Evolutionary conservation across 1,139 yeast genomes (phyloP).

Genomic region (Debaryomyces sp.): DNA sequence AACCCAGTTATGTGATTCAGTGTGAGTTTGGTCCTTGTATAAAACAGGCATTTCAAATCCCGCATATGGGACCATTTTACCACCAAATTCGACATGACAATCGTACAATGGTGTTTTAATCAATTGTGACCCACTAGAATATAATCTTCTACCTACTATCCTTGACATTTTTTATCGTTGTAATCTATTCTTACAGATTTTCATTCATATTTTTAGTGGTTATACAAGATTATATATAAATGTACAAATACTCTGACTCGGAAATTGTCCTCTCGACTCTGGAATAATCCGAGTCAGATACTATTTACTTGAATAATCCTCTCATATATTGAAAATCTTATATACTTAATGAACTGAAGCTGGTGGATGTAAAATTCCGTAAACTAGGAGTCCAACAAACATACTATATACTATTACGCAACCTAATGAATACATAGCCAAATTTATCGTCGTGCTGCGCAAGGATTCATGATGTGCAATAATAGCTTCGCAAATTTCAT

Average conservation of each 20-base stretch:
- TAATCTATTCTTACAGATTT: neutral
- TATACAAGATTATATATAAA: conserved; percentile 1
- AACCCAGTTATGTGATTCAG: conserved; percentile 95
- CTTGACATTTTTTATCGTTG: conserved; percentile 18
- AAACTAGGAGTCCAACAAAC: conserved; percentile 3
- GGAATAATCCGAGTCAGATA: neutral
- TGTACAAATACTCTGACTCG: conserved; percentile 1
- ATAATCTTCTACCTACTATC: conserved; percentile 9
- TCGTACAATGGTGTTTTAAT: conserved; percentile 80
- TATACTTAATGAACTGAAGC: neutral
- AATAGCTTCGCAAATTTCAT: conserved; percentile 1
- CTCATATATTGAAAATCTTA: neutral
- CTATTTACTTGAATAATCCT: neutral
- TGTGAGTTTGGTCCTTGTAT: conserved; percentile 79
- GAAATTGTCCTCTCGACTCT: neutral
- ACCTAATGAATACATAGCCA: conserved; percentile 3
- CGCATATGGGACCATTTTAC: conserved; percentile 93
- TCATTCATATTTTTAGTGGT: neutral
- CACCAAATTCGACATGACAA: conserved; percentile 76
- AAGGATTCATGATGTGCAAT: conserved; percentile 1
- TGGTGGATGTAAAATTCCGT: conserved; percentile 7
- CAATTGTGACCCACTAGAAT: conserved; percentile 17
- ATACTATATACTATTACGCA: conserved; percentile 1
- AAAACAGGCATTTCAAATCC: conserved; percentile 94
- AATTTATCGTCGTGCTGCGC: neutral